Evolutionary conservation across 345 rosid species (phyloP), one percentile per base, ranked within the genome.

Genomic region (Hibiscus mutabilis): DNA sequence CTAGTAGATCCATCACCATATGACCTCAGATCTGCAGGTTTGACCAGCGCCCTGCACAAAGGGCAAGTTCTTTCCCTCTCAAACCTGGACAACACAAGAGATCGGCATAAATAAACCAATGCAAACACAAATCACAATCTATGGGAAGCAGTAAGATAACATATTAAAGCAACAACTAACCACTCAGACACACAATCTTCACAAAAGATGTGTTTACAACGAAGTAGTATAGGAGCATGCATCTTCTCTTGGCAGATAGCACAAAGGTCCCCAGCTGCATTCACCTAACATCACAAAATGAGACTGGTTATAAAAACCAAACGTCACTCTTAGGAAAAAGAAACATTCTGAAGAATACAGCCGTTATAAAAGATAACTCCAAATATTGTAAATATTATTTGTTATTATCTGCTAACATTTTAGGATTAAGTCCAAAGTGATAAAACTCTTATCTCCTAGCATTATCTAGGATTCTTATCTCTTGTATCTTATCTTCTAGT

Each of bases 31-130:
- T 91, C 99, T 49, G 98, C 93, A 51, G 98, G 84, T 78, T 91
- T 95, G 27, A 95, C 99, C 85, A 90, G 77, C 70, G 97, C 97
- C 80, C 98, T 85, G 82, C 99, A 95, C 86, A 95, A 80, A 5
- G 99, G 99, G 69, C 99, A 95, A 1, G 98, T 95, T 84, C 99
- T 80, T 77, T 92, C 99, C 84, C 99, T 88, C 84, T 95, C 99
- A 78, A 95, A 92, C 97, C 99, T 94, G 92, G 19, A 77, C 80
- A 27, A 72, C 66, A 70, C 69, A 70, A 25, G 10, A 14, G 42
- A 46, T 42, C 21, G 25, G 21, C 52, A 22, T 24, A 70, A 14
- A n/a, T 22, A 16, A 18, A 4, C 55, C 53, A 18, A 1, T 60
- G 44, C 44, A 15, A 25, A 40, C 8, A 33, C 3, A 55, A 7